A percentile compares a stretch with the other conserved stretches of the same genome.
These are phyloP conservation scores for Hypoxylon sp. DNA, from an alignment of 2,329 filamentous ascomycete species.

Conservation along the genomic window DNA sequence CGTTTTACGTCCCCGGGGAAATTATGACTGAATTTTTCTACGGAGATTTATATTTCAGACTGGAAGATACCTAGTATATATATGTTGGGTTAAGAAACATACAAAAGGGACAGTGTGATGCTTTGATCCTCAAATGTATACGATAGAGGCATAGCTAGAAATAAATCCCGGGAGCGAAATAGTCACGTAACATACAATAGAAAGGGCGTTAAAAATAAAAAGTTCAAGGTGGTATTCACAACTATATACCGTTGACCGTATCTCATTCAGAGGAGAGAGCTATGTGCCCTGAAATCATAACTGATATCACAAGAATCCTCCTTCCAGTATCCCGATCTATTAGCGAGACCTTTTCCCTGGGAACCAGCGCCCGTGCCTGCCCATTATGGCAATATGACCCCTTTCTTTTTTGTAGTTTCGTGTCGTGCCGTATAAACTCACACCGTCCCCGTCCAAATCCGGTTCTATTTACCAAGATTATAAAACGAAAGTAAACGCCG, in stretches of 20 bases:
- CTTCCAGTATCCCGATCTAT: conserved; percentile 14
- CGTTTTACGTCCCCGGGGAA: neutral
- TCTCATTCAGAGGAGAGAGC: conserved; percentile 19
- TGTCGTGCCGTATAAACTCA: conserved; percentile 19
- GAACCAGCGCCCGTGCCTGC: conserved; percentile 13
- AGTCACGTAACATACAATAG: neutral
- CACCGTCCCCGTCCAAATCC: conserved; percentile 14
- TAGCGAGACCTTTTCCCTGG: neutral
- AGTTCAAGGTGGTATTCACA: neutral
- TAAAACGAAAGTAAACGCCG: conserved; percentile 27
- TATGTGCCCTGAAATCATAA: conserved; percentile 7
- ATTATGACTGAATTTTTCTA: neutral
- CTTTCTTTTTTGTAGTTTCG: conserved; percentile 17
- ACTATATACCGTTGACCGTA: conserved; percentile 8
- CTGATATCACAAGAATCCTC: conserved; percentile 9
- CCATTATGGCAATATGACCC: conserved; percentile 9
- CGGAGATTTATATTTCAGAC: too few relatives aligned
- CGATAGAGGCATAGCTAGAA: neutral
- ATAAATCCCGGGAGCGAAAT: neutral
- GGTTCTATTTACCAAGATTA: conserved; percentile 25
- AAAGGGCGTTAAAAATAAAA: neutral
- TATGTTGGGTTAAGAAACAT: neutral
- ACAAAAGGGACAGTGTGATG: neutral
- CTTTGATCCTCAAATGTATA: neutral
- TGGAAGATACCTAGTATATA: neutral